Evolutionary conservation across 2,329 filamentous ascomycete species (phyloP), one percentile per base, ranked within the genome.

Genomic region (Coniochaeta sp.): DNA sequence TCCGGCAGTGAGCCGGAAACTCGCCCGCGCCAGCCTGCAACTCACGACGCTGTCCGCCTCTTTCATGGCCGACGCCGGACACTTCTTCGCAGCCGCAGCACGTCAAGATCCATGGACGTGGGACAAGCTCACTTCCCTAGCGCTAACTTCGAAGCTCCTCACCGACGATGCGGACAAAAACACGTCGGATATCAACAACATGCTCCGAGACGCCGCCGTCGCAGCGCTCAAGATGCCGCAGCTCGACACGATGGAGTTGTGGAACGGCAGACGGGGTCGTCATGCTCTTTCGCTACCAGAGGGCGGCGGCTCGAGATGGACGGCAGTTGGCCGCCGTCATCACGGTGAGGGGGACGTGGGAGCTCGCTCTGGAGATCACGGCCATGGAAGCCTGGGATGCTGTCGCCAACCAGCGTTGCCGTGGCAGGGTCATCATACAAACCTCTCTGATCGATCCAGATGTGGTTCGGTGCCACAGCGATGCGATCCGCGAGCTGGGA

Each of bases 231-330:
- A 65, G 62, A 72, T 73, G 70, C 70, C 69, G 60, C 58, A 57
- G 22, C 63, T 73, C 32, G 59, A 68, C 61, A 72, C 62, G 55
- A 69, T 72, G 68, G 69, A 73, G 62, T 69, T 72, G 55, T 72
- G 70, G 70, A 70, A 71, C 65, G 71, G 67, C 62, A 44, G 61
- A 65, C 65, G 67, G 63, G 69, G 70, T 69, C 44, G 69, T 70
- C 30, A 62, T 62, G 59, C 66, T 72, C 58, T 72, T 73, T 60
- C 62, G 63, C 58, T 72, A 70, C 54, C 65, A 69, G 62, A 34
- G 55, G 47, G n/a, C n/a, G n/a, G n/a, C n/a, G n/a, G 24, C 54
- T 44, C 38, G 58, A n/a, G 36, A 60, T 30, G 40, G 9, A 22
- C 52, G 42, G 34, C 50, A 61, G 44, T 58, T 22, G 58, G 68